Evolutionary conservation across 164 flowering plant genomes (phyloP).

Genomic region (Tetrastigma voinierianum): DNA sequence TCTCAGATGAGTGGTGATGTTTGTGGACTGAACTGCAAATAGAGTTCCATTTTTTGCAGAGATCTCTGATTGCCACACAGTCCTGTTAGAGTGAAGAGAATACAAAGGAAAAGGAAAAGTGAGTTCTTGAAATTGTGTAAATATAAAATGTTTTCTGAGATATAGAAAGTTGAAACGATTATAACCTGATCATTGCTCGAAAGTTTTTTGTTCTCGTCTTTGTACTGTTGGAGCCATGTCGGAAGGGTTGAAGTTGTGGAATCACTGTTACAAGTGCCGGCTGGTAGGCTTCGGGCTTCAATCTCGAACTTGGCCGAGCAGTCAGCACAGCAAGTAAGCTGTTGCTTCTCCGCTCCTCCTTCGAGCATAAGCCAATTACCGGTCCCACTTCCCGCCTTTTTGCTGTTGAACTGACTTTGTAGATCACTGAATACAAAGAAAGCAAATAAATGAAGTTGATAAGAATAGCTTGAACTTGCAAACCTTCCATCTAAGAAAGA

Average conservation of each 20-base stretch:
- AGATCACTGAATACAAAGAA: constrained; percentile 29
- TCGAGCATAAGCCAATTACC: constrained; percentile 29
- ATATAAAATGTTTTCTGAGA: neutral
- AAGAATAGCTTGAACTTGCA: neutral
- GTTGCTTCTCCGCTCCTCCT: constrained; percentile 39
- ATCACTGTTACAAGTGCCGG: constrained; percentile 30
- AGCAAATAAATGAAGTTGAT: neutral
- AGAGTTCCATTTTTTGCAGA: constrained; percentile 66
- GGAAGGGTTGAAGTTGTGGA: constrained; percentile 64
- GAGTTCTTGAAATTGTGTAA: constrained; percentile 6
- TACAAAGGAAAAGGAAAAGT: constrained; percentile 4
- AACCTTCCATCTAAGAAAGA: neutral
- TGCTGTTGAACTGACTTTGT: constrained; percentile 36
- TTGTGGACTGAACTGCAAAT: constrained; percentile 57
- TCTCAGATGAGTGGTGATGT: constrained; percentile 35
- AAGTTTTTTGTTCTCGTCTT: constrained; percentile 45
- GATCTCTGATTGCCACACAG: constrained; percentile 46
- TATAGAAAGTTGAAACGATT: constrained; percentile 6
- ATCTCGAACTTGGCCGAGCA: constrained; percentile 49
- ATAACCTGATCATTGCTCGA: constrained; percentile 51
- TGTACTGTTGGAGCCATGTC: constrained; percentile 85
- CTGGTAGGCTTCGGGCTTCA: constrained; percentile 46
- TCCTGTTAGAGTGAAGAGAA: constrained; percentile 39
- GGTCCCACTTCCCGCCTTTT: constrained; percentile 36
- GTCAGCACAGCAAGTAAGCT: constrained; percentile 52